Evolutionary conservation across 2,329 filamentous ascomycete genomes (phyloP), one percentile per base, ranked within the genome.

Genomic region (Botryotinia narcissicola): DNA sequence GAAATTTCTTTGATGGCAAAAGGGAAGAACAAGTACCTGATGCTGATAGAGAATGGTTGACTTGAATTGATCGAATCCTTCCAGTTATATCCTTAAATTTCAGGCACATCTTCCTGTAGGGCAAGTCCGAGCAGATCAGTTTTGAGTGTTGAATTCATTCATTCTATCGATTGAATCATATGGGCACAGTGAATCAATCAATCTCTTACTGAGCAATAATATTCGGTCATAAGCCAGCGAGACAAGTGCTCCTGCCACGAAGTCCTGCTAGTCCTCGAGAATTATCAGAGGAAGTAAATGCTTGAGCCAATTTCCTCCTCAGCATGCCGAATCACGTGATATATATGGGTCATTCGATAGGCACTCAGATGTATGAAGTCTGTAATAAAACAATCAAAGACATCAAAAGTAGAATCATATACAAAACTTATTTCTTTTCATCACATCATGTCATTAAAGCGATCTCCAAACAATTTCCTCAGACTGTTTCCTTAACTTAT

Each of bases 1-100:
- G 16, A 42, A 42, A 37, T 32, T 8, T 16, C 8, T 46, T 35
- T 42, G 25, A 35, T 61, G 7, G 22, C 46, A 20, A 14, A 61
- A 3, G 44, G 8, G 32, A 29, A 25, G 57, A 25, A n/a, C 6
- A 62, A 22, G 42, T 61, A 8, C 14, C n/a, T 37, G 32, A 61
- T n/a, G 10, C 14, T 22, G 5, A 46, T 35, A n/a, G 7, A 16
- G 35, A 62, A 20, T 70, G n/a, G 32, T 46, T 70, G n/a, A 62
- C 44, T 18, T n/a, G 29, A 35, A n/a, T 35, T 46, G 16, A 32
- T 46, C 12, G 32, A 25, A 20, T 61, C 40, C 4, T 60, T 18
- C 22, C n/a, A 22, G 29, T 37, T 0, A 70, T 70, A 37, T 62
- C 68, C 68, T 70, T 70, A 70, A 18, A 60, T 62, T 61, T 70